Percentiles rank a stretch among this genome's conserved stretches.
Evolutionary conservation across 352 stramenopile genomes (phyloP).

Genomic region (Pythium sp.): DNA sequence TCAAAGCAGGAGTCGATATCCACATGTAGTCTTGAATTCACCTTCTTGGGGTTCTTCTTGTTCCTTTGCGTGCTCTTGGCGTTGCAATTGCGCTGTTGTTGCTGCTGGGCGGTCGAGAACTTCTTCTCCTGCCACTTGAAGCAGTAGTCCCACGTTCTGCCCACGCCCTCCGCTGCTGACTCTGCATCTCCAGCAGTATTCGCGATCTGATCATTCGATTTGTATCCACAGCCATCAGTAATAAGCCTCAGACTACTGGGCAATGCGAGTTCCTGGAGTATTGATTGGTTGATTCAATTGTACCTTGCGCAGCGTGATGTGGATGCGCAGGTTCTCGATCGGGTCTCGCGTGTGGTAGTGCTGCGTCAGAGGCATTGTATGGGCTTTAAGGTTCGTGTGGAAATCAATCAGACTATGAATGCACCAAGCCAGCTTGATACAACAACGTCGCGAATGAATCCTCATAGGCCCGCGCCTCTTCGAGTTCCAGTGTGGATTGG

Average conservation of each 20-base stretch:
- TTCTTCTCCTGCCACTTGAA: slow-evolving; percentile 65
- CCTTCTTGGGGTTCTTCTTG: slow-evolving; percentile 9
- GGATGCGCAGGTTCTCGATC: slow-evolving; percentile 64
- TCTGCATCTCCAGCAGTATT: neutral
- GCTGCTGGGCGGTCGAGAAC: slow-evolving; percentile 15
- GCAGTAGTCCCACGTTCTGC: slow-evolving; percentile 38
- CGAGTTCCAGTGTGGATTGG: neutral
- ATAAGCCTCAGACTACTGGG: neutral
- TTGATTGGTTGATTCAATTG: neutral
- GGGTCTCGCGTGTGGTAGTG: slow-evolving; percentile 76
- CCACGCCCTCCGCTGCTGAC: slow-evolving; percentile 18
- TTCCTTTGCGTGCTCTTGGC: slow-evolving; percentile 15
- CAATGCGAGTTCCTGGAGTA: neutral
- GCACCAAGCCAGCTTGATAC: neutral
- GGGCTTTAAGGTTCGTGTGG: neutral
- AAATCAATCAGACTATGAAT: neutral
- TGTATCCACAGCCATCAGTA: neutral
- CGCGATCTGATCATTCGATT: slow-evolving; percentile 9
- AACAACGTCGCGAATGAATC: neutral
- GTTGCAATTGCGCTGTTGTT: neutral
- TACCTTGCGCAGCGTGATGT: slow-evolving; percentile 64
- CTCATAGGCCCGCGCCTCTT: slow-evolving; percentile 1
- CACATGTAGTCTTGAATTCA: neutral
- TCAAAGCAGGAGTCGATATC: neutral
- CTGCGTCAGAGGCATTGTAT: slow-evolving; percentile 33